Evolutionary conservation across 352 stramenopile species (phyloP).

Genomic region (Pythium apleroticum): DNA sequence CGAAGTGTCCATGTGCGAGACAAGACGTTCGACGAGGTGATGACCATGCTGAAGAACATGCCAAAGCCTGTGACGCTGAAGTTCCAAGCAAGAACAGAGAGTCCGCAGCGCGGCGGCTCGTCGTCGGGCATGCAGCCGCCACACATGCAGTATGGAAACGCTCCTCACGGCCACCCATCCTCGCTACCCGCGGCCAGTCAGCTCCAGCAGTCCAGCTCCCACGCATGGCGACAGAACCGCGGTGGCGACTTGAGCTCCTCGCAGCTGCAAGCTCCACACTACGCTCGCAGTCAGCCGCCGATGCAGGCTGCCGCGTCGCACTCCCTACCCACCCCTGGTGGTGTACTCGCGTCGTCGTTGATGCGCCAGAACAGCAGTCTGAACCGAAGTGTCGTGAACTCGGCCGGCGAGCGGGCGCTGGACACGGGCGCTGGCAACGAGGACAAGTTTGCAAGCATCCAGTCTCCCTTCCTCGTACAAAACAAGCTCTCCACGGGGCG

Average conservation of each 20-base stretch:
- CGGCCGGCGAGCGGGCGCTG: slow-evolving; percentile 25
- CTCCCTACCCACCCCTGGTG: slow-evolving; percentile 19
- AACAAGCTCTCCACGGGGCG: slow-evolving; percentile 86
- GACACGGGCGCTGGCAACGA: slow-evolving; percentile 56
- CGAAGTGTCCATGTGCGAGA: slow-evolving; percentile 76
- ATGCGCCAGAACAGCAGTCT: slow-evolving; percentile 52
- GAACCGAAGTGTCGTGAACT: slow-evolving; percentile 54
- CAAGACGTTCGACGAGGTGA: slow-evolving; percentile 87
- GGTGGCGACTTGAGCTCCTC: slow-evolving; percentile 1
- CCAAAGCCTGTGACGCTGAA: slow-evolving; percentile 84
- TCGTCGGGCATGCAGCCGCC: slow-evolving; percentile 16
- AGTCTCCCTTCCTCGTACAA: slow-evolving; percentile 81
- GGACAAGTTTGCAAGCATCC: slow-evolving; percentile 86
- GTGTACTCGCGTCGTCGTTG: slow-evolving; percentile 21
- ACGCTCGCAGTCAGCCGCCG: slow-evolving; percentile 3
- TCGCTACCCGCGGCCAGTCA: slow-evolving; percentile 11
- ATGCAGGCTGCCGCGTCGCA: slow-evolving; percentile 17
- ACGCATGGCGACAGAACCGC: slow-evolving; percentile 55
- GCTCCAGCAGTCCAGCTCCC: slow-evolving; percentile 45
- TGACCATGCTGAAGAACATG: slow-evolving; percentile 86
- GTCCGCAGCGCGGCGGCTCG: slow-evolving; percentile 9
- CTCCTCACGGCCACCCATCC: background rate
- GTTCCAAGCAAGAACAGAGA: slow-evolving; percentile 62
- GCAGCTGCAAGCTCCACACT: background rate
- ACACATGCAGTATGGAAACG: background rate